These are phyloP conservation scores for Cephalotrichum gorgonifer DNA, from an alignment of 2,329 filamentous ascomycete genomes.

Conservation along the genomic window DNA sequence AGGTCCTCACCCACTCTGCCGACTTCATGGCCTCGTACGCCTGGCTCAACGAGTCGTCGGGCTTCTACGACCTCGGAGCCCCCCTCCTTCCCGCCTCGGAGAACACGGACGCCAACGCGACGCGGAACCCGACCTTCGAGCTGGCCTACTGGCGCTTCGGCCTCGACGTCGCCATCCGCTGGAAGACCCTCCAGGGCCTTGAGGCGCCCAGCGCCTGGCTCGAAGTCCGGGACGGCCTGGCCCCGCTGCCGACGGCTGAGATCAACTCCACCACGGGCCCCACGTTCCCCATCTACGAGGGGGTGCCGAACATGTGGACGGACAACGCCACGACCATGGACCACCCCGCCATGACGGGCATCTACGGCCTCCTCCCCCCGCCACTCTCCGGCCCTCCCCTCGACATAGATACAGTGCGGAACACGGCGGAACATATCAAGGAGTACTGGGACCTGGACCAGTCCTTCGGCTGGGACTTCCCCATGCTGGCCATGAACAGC, in stretches of 20 bases:
- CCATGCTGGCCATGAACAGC: constrained; percentile 33
- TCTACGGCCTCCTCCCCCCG: constrained; percentile 31
- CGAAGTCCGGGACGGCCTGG: constrained; percentile 38
- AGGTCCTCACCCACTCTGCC: constrained; percentile 36
- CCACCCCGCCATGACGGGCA: constrained; percentile 30
- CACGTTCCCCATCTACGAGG: constrained; percentile 45
- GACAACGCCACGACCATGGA: constrained; percentile 26
- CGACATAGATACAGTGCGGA: constrained; percentile 21
- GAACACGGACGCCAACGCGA: constrained; percentile 46
- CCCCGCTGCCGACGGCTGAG: constrained; percentile 37
- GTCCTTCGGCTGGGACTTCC: constrained; percentile 33
- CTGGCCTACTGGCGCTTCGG: constrained; percentile 53
- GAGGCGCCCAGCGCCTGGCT: constrained; percentile 33
- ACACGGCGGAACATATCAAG: constrained; percentile 26
- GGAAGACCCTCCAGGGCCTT: constrained; percentile 38
- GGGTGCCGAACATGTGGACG: constrained; percentile 30
- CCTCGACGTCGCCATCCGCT: constrained; percentile 39
- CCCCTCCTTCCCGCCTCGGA: constrained; percentile 38
- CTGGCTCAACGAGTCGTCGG: constrained; percentile 39
- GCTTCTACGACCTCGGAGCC: constrained; percentile 37
- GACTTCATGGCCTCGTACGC: constrained; percentile 51
- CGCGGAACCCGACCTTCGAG: constrained; percentile 49
- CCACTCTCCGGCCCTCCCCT: constrained; percentile 22
- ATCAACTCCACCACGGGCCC: constrained; percentile 9
- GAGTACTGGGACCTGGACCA: constrained; percentile 26